A percentile compares a stretch with the other conserved stretches of the same genome.
Conservation (phyloP, 176 grass and related monocot species). For the Zoysia japonica region DNA sequence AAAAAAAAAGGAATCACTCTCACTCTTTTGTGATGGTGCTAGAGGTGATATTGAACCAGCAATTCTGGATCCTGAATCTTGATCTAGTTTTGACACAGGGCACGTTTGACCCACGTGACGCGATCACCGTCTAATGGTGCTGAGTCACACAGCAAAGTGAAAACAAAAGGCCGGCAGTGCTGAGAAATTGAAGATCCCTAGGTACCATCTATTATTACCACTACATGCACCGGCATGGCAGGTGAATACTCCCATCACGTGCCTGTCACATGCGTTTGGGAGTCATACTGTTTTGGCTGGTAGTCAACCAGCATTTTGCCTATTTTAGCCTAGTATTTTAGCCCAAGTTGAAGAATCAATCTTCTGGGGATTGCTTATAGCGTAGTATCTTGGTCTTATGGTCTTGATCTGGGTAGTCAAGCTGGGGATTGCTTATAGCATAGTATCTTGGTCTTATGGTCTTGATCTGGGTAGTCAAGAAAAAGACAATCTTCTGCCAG, state of each 20-base stretch:
- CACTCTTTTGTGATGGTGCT: not conserved
- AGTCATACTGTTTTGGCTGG: slow-evolving; percentile 25
- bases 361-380: not conserved
- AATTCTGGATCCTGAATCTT: slow-evolving; percentile 51
- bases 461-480: slow-evolving; percentile 28
- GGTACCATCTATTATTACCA: slow-evolving; percentile 40
- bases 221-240: slow-evolving; percentile 3
- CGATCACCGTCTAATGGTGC: slow-evolving; percentile 24
- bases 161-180: not conserved
- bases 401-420: slow-evolving; percentile 30
- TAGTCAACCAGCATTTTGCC: slow-evolving; percentile 32
- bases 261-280: slow-evolving; percentile 37
- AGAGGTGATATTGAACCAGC: slow-evolving; percentile 8
- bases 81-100: slow-evolving; percentile 40
- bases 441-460: slow-evolving; percentile 51
- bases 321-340: not conserved
- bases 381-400: slow-evolving; percentile 45
- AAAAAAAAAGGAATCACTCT: not conserved
- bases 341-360: no score
- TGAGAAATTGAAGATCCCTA: slow-evolving; percentile 50
- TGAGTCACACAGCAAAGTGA: slow-evolving; percentile 32
- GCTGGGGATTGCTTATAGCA: slow-evolving; percentile 34
- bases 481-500: not conserved
- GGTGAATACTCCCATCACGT: slow-evolving; percentile 40
- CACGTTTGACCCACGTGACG: slow-evolving; percentile 46